phyloP scores from a whole-genome alignment of 257 asterid species.

The Schizonepeta tenuifolia region DNA sequence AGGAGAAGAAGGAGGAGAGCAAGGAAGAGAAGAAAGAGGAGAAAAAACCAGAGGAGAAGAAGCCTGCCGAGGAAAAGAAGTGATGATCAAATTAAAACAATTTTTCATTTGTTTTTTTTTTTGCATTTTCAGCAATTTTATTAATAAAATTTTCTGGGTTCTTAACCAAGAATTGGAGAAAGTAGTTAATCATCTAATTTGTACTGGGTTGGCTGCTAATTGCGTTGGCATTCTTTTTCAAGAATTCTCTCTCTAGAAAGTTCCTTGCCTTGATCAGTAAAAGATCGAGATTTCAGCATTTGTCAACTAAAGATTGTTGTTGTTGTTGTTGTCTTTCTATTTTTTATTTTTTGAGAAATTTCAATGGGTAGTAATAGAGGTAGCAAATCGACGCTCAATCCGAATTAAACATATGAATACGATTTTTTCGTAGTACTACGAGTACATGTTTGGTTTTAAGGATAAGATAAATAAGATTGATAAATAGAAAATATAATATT shows the following conservation, averaged over 20 bases:
- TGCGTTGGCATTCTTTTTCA: not conserved
- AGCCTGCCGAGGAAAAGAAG: constrained; percentile 12
- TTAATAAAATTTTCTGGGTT: constrained; percentile 14
- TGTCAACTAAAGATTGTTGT: not conserved
- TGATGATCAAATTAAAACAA: not conserved
- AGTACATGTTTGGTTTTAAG: too few relatives aligned
- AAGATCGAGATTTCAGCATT: not conserved
- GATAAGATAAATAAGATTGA: too few relatives aligned
- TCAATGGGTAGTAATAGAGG: not conserved
- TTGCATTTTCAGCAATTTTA: not conserved
- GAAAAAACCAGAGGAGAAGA: constrained; percentile 49
- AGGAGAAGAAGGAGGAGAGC: constrained; percentile 40
- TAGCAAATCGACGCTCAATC: too few relatives aligned
- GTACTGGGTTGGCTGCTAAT: not conserved
- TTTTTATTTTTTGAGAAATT: not conserved
- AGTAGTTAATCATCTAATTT: not conserved
- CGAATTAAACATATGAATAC: too few relatives aligned
- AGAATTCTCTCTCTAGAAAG: constrained; percentile 6
- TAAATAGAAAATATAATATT: too few relatives aligned
- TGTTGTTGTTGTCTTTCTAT: too few relatives aligned
- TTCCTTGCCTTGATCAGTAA: not conserved
- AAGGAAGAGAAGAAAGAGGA: constrained; percentile 45
- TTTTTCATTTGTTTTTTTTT: not conserved
- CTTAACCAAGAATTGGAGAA: not conserved
- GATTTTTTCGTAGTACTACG: too few relatives aligned